phyloP scores from a whole-genome alignment of 2,329 filamentous ascomycete genomes.

The Penicillium sp. region DNA sequence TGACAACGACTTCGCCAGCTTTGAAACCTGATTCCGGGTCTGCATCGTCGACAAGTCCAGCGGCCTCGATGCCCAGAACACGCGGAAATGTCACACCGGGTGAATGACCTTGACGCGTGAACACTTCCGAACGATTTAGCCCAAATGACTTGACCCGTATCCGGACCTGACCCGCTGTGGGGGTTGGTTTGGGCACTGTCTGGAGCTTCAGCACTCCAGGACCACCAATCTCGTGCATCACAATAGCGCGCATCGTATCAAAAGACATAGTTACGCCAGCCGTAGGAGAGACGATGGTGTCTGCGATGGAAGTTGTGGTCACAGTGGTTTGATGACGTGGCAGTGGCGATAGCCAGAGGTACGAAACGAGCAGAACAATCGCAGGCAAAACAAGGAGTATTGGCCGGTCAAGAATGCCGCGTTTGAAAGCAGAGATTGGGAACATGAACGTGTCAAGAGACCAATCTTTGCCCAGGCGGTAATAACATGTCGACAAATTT shows the following conservation, averaged over 20 bases:
- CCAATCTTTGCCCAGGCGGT: no score
- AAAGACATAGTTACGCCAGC: no score
- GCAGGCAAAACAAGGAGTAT: no score
- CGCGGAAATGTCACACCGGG: not conserved
- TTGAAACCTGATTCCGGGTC: not conserved
- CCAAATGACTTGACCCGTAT: not conserved
- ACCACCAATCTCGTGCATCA: not conserved
- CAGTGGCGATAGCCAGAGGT: no score
- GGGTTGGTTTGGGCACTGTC: not conserved
- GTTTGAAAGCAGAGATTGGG: no score
- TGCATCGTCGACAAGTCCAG: not conserved
- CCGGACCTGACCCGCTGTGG: not conserved
- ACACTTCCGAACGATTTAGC: not conserved
- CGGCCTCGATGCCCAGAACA: not conserved
- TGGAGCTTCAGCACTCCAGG: not conserved
- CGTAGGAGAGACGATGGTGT: no score
- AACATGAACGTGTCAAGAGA: no score
- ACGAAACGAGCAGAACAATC: no score
- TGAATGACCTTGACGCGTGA: not conserved
- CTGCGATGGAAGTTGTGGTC: no score
- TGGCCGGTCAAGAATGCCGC: no score
- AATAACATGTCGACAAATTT: no score
- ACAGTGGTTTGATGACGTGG: no score
- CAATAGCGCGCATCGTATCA: not conserved
- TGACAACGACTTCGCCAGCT: not conserved